Evolutionary conservation across 2,329 filamentous ascomycete genomes (phyloP).

Genomic region (Diaporthe batatas): DNA sequence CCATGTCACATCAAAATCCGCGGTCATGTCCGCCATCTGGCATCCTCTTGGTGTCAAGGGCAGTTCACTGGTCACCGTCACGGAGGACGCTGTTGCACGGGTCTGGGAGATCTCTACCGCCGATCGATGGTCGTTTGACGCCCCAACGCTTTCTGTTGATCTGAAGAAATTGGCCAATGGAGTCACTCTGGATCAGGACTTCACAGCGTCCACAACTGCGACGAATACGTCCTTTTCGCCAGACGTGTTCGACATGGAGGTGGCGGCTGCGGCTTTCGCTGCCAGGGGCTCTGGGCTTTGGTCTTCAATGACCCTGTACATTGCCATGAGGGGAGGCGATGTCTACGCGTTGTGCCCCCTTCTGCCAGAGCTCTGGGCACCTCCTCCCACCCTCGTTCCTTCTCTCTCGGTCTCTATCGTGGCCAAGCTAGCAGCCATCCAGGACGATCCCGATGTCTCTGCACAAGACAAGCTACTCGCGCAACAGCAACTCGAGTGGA

Average conservation of each 20-base stretch:
- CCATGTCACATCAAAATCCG: slow-evolving; percentile 87
- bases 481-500: slow-evolving; percentile 76
- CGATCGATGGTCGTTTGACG: slow-evolving; percentile 89
- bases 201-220: slow-evolving; percentile 79
- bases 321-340: slow-evolving; percentile 95
- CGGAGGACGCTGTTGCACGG: slow-evolving; percentile 87
- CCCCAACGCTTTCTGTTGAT: slow-evolving; percentile 86
- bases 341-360: slow-evolving; percentile 94
- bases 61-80: slow-evolving; percentile 87
- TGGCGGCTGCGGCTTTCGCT: slow-evolving; percentile 87
- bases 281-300: slow-evolving; percentile 80
- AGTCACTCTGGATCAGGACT: slow-evolving; percentile 84
- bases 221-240: slow-evolving; percentile 88
- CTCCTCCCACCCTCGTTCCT: slow-evolving; percentile 80
- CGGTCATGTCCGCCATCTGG: slow-evolving; percentile 87
- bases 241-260: slow-evolving; percentile 93
- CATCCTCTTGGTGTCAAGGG: slow-evolving; percentile 90
- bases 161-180: slow-evolving; percentile 90
- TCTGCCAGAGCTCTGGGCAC: slow-evolving; percentile 87
- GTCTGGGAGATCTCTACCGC: slow-evolving; percentile 90
- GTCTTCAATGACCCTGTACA: slow-evolving; percentile 96
- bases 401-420: slow-evolving; percentile 87
- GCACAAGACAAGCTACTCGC: slow-evolving; percentile 68
- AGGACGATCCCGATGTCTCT: slow-evolving; percentile 69
- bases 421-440: slow-evolving; percentile 74